phyloP scores from a whole-genome alignment of 345 rosid genomes.

The Pseudoturritis turrita region DNA sequence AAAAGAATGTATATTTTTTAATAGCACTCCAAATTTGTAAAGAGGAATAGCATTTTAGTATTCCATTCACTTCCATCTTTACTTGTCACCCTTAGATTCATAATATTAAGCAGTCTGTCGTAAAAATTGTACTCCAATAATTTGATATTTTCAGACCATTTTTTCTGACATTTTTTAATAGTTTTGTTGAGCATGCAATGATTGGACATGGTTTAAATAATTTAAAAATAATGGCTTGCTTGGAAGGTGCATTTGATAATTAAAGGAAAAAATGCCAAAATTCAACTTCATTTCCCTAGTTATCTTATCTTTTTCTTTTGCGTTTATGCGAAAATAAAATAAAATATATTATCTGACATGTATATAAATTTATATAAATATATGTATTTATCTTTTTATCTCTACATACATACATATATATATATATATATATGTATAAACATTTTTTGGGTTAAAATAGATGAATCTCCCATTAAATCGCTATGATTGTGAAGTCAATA shows the following conservation, averaged over 20 bases:
- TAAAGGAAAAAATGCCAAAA: background rate
- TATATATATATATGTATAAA: background rate
- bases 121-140: background rate
- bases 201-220: background rate
- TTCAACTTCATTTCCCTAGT: background rate
- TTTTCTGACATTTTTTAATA: background rate
- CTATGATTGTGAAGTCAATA: conserved; percentile 17
- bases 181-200: background rate
- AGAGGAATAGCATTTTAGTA: background rate
- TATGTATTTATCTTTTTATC: background rate
- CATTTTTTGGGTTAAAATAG: no score
- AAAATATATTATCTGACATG: background rate
- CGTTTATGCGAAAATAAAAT: background rate
- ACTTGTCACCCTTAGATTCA: no score
- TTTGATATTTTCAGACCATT: no score
- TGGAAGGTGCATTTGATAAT: background rate
- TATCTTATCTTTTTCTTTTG: background rate
- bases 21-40: no score
- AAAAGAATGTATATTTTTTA: background rate
- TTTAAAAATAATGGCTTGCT: background rate
- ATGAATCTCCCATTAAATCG: background rate
- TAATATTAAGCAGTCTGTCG: background rate
- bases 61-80: background rate
- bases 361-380: background rate
- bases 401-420: background rate